Conservation (phyloP, 2,329 filamentous ascomycete species). For the Pestalotiopsis fici region DNA sequence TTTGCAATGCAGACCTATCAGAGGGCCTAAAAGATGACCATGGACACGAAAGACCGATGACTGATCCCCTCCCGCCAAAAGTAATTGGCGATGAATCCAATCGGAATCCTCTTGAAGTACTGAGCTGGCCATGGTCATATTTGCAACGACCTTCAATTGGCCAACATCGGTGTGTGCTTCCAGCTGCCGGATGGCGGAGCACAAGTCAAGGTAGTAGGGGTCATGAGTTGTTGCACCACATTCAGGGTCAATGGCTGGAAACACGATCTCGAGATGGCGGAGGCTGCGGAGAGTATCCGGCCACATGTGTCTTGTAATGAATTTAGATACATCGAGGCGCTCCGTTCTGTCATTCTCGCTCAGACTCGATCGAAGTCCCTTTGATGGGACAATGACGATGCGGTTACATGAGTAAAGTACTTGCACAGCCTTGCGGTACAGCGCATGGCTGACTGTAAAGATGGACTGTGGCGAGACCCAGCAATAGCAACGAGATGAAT, state of each 20-base stretch:
- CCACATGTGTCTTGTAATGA: constrained; percentile 17
- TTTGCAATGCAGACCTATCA: constrained; percentile 9
- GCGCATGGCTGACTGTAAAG: neutral
- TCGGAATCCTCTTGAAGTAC: neutral
- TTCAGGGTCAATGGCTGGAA: constrained; percentile 6
- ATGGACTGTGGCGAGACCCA: constrained; percentile 9
- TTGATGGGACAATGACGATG: constrained; percentile 10
- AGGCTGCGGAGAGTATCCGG: constrained; percentile 13
- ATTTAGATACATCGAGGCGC: constrained; percentile 13
- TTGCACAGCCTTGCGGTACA: constrained; percentile 9
- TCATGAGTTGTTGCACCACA: neutral
- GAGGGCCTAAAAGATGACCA: neutral
- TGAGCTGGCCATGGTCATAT: neutral
- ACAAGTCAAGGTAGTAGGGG: constrained; percentile 11
- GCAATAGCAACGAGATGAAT: constrained; percentile 13
- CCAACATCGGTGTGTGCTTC: constrained; percentile 6
- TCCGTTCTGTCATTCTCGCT: neutral
- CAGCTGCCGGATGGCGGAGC: constrained; percentile 14
- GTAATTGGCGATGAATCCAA: neutral
- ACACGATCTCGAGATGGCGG: constrained; percentile 12
- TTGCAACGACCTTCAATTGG: constrained; percentile 8
- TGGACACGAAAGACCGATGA: neutral
- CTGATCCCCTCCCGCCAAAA: neutral
- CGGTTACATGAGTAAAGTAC: constrained; percentile 14
- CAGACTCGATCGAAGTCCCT: neutral